A percentile compares a stretch with the other conserved stretches of the same genome.
These are phyloP conservation scores for Pleurotus tuber-regium DNA, from an alignment of 768 basidiomycete species.

Conservation along the genomic window DNA sequence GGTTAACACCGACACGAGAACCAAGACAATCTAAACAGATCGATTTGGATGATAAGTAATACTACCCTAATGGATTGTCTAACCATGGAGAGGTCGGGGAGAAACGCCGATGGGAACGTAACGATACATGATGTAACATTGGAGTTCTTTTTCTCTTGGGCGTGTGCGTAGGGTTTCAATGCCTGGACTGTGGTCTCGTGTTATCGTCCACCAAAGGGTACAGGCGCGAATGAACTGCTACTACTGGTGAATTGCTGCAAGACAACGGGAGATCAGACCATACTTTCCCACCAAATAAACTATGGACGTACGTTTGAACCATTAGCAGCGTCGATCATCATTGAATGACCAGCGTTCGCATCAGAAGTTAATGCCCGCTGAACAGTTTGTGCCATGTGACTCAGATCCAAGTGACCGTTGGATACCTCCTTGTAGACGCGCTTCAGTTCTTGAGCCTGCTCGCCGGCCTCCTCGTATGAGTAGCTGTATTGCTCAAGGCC, in stretches of 20 bases:
- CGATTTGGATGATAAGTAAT: not conserved
- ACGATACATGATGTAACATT: not conserved
- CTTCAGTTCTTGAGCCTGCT: conserved; percentile 71
- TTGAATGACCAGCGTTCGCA: conserved; percentile 17
- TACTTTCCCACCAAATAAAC: not conserved
- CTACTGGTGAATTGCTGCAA: not conserved
- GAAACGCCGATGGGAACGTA: not conserved
- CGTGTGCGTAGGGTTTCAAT: not conserved
- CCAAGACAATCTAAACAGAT: not conserved
- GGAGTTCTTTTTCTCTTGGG: not conserved
- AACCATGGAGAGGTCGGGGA: not conserved
- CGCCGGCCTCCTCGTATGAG: conserved; percentile 84
- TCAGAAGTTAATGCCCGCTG: not conserved
- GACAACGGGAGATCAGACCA: not conserved
- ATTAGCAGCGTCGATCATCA: conserved; percentile 26
- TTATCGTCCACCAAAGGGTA: conserved; percentile 6
- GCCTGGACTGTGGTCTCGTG: not conserved
- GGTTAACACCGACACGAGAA: not conserved
- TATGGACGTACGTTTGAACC: conserved; percentile 1
- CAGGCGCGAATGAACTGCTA: conserved; percentile 4
- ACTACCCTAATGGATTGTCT: not conserved
- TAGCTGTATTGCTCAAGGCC: conserved; percentile 88
- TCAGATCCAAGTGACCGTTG: conserved; percentile 14
- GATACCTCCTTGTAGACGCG: conserved; percentile 32
- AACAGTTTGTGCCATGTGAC: conserved; percentile 1